Conservation (phyloP, 176 grass and related monocot species). For the Echinochloa phyllopogon region DNA sequence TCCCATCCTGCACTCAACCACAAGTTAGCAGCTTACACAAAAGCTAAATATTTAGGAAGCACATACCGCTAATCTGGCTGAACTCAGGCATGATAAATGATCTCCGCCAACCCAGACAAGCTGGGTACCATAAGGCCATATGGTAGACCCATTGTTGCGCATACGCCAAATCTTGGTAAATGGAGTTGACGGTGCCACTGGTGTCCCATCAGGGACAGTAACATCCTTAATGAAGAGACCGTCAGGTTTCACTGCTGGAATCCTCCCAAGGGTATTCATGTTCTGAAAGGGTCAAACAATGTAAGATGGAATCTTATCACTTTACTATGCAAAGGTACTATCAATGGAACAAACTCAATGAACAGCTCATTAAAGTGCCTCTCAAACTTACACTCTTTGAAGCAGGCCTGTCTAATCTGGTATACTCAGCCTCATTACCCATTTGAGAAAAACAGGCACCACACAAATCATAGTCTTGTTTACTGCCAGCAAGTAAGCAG, state of each 20-base stretch:
- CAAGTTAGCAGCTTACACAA: background rate
- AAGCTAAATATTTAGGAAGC: background rate
- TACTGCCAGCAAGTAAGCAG: constrained; percentile 53
- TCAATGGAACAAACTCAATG: constrained; percentile 16
- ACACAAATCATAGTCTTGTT: constrained; percentile 70
- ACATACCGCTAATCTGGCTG: constrained; percentile 60
- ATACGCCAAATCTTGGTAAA: constrained; percentile 93
- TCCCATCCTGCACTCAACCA: constrained; percentile 11
- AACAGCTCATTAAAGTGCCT: constrained; percentile 17
- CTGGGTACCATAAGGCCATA: constrained; percentile 74
- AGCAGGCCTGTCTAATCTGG: constrained; percentile 51
- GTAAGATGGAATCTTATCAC: constrained; percentile 1
- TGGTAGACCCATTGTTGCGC: constrained; percentile 60
- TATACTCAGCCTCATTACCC: constrained; percentile 64
- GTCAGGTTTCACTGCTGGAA: constrained; percentile 42
- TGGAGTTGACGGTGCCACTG: constrained; percentile 62
- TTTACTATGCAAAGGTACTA: constrained; percentile 18
- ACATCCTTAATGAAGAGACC: constrained; percentile 70
- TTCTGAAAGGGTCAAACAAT: constrained; percentile 41
- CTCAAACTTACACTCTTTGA: constrained; percentile 5
- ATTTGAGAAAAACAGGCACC: constrained; percentile 53
- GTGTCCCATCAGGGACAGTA: constrained; percentile 76
- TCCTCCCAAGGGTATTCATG: background rate
- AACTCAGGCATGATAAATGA: constrained; percentile 46
- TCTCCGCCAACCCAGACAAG: constrained; percentile 78